Base-by-base conservation (phyloP, 352 stramenopile species). In the Stramenopiles sp. region DNA sequence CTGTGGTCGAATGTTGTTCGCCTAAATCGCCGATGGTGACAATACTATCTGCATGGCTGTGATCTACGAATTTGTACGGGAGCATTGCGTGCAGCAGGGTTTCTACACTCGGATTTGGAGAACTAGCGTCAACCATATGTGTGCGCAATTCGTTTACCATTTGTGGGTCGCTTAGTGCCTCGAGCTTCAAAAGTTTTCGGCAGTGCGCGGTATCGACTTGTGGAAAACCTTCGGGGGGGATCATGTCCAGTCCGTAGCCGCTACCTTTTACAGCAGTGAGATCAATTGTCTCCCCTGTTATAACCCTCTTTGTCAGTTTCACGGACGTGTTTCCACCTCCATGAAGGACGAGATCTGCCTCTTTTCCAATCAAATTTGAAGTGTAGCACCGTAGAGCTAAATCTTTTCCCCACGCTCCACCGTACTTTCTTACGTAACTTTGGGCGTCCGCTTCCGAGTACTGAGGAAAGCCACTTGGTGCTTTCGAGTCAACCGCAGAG, bases 101-200 rank as follows among this genome's bases (percentile, higher is more conserved):
- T 63, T 63, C 43, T 63, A 63, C 43, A 25, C 43, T 63, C 12
- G 43, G 43, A 25, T 63, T 63, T 63, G 43, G 43, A 63, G 43
- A 63, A 18, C 12, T 18, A 63, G 43, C 12, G 25, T 63, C 43
- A 12, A 63, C 25, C 43, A 63, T 63, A 63, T 63, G 43, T 25
- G 43, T 63, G 12, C 43, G 12, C 25, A 63, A 63, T 63, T 63
- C 43, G 25, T 63, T 63, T 63, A 63, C 43, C 43, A 63, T 63
- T 12, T 12, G 12, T 63, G 25, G 12, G 43, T 63, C 43, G 43
- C 43, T 63, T 63, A 63, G 25, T 63, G 12, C 43, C 12, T 63
- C 25, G 12, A 63, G 25, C 25, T 63, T 63, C 43, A 63, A 25
- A 63, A 63, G 43, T 25, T 63, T 25, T 25, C 43, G 12, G 25